Conservation (phyloP, 176 grass and related monocot genomes). For the Ampelocalamus luodianensis region DNA sequence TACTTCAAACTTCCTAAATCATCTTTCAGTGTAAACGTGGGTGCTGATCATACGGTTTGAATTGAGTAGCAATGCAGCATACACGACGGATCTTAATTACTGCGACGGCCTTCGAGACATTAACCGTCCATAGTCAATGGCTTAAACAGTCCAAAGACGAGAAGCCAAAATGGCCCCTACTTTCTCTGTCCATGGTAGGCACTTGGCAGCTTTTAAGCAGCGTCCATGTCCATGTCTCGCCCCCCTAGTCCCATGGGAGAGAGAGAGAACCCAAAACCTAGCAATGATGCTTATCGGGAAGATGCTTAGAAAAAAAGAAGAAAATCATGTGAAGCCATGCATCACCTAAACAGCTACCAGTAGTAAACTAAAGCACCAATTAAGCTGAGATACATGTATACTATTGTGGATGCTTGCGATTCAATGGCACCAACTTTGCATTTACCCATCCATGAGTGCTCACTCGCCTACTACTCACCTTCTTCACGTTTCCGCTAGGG, state of each 20-base stretch:
- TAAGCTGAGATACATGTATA: slow-evolving; percentile 3
- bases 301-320: neutral
- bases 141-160: slow-evolving; percentile 33
- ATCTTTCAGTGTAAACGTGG: neutral
- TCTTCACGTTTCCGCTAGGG: slow-evolving; percentile 54
- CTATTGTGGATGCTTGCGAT: slow-evolving; percentile 30
- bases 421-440: slow-evolving; percentile 27
- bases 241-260: neutral
- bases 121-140: slow-evolving; percentile 27
- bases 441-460: slow-evolving; percentile 21
- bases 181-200: slow-evolving; percentile 19
- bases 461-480: slow-evolving; percentile 44
- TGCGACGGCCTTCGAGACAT: neutral
- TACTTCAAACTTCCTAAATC: neutral
- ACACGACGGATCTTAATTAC: neutral
- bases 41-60: neutral
- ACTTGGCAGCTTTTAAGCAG: slow-evolving; percentile 41
- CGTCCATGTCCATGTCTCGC: slow-evolving; percentile 31
- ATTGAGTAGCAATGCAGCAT: neutral
- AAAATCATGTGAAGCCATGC: slow-evolving; percentile 24
- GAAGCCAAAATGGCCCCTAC: slow-evolving; percentile 33
- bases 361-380: slow-evolving; percentile 21
- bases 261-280: neutral
- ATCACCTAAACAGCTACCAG: slow-evolving; percentile 18
- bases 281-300: slow-evolving; percentile 25